These are phyloP conservation scores for Penicillium simplicissimum DNA, from an alignment of 495 filamentous ascomycete species.

Conservation along the genomic window DNA sequence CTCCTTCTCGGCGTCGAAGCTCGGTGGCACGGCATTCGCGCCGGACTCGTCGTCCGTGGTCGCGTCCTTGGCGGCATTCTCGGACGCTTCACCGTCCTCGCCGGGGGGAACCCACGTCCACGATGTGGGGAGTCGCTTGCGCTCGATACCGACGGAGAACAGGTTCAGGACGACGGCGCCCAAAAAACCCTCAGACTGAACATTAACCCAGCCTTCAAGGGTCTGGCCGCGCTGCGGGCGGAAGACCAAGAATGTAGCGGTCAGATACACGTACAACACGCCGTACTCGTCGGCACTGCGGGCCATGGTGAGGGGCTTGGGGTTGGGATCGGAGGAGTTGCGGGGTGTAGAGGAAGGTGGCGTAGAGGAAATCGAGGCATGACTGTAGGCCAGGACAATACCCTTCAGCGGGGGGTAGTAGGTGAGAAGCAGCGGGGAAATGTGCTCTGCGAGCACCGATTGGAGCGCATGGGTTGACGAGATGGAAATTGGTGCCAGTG, in stretches of 20 bases:
- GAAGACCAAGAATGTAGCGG: constrained; percentile 72
- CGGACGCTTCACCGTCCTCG: constrained; percentile 32
- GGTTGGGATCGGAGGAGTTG: constrained; percentile 35
- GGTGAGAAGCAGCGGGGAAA: constrained; percentile 72
- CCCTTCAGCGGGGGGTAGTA: constrained; percentile 73
- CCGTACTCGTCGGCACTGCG: constrained; percentile 66
- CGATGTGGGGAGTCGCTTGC: constrained; percentile 60
- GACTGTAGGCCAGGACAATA: constrained; percentile 69
- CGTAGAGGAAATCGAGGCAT: constrained; percentile 51
- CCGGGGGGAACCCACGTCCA: constrained; percentile 64
- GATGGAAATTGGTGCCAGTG: constrained; percentile 68
- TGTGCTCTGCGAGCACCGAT: constrained; percentile 69
- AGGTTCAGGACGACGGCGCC: constrained; percentile 72
- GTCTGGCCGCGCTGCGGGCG: constrained; percentile 57
- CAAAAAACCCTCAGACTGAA: constrained; percentile 72
- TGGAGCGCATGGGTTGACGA: constrained; percentile 62
- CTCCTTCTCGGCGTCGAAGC: constrained; percentile 46
- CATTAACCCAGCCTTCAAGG: constrained; percentile 67
- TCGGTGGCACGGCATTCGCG: constrained; percentile 13
- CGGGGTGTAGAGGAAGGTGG: constrained; percentile 29
- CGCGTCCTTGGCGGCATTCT: constrained; percentile 9
- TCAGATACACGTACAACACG: constrained; percentile 67
- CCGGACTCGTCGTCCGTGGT: constrained; percentile 39
- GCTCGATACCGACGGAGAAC: constrained; percentile 71
- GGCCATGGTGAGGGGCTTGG: constrained; percentile 50